Evolutionary conservation across 148 eudicot species (phyloP).

Genomic region (Camellia sinensis): DNA sequence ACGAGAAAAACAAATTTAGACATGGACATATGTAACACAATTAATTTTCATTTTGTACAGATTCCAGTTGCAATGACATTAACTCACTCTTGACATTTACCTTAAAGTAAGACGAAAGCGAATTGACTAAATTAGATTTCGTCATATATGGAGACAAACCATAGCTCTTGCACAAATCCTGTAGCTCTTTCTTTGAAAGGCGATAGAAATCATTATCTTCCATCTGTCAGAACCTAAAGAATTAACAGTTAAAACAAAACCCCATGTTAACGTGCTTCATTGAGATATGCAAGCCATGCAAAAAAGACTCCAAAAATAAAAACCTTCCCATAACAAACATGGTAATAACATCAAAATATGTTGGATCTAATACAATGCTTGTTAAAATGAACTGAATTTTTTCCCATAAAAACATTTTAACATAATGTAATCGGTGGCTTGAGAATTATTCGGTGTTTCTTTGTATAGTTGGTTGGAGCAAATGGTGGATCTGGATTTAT

Average conservation of each 20-base stretch:
- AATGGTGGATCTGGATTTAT: too few relatives aligned
- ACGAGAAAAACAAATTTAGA: not conserved
- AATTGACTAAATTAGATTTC: conserved; percentile 47
- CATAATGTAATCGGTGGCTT: too few relatives aligned
- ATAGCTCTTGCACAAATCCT: conserved; percentile 41
- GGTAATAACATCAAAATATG: too few relatives aligned
- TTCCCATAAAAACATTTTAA: too few relatives aligned
- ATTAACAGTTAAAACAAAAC: conserved; percentile 27
- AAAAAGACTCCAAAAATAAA: not conserved
- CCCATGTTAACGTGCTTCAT: not conserved
- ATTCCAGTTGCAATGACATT: conserved; percentile 9
- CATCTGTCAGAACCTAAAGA: conserved; percentile 34
- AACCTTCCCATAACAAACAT: not conserved
- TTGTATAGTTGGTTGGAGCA: too few relatives aligned
- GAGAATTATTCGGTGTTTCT: too few relatives aligned
- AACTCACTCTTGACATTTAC: conserved; percentile 23
- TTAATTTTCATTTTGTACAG: not conserved
- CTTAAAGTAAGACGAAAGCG: conserved; percentile 43
- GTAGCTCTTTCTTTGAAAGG: conserved; percentile 33
- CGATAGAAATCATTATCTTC: conserved; percentile 39
- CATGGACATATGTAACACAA: not conserved
- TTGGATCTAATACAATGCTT: too few relatives aligned
- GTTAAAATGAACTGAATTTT: too few relatives aligned
- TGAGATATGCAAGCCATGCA: not conserved
- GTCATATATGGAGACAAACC: conserved; percentile 51